Evolutionary conservation across 306 rosid species (phyloP), one percentile per base, ranked within the genome.

Genomic region (Pueraria montana): DNA sequence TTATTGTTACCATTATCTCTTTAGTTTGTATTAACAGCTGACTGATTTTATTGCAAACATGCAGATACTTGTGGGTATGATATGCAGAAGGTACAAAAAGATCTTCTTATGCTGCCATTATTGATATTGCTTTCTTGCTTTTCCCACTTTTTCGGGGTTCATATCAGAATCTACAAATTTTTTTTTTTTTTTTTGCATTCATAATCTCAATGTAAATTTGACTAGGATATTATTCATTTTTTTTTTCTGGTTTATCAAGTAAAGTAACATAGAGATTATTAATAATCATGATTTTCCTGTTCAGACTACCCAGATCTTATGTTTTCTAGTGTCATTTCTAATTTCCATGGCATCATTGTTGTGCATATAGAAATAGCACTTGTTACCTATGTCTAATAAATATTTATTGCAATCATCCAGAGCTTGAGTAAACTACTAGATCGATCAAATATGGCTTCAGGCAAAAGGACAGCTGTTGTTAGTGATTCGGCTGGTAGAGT

Each of bases 21-120:
- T 27, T 65, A 34, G 58, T 82, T 75, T 70, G 65, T 85, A 82
- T 43, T 74, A 72, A 81, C 67, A 34, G 55, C 77, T 88, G 71
- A 81, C 70, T 61, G 53, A 43, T 42, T 77, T 81, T 79, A 14
- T 84, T 81, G 85, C 76, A 30, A 78, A 79, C 56, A 18, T 90
- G 97, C 97, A 95, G 99, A 87, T 63, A 79, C 77, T 72, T 93
- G 91, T 18, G 93, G 97, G 69, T 89, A 91, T 71, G 92, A 95
- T 84, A 89, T 95, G 94, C 84, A 86, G 70, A 90, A 95, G 98
- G 98, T 93, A 93, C 32, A 64, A 45, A 71, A 55, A 61, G 30
- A 49, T 55, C 32, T 40, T 84, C 77, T 80, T 78, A 24, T 59
- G 77, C 79, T 66, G 59, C 13, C 52, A 55, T 32, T 23, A 21